Evolutionary conservation across 805 yeast genomes (phyloP), one percentile per base, ranked within the genome.

Genomic region (Schwanniomyces polymorphus): DNA sequence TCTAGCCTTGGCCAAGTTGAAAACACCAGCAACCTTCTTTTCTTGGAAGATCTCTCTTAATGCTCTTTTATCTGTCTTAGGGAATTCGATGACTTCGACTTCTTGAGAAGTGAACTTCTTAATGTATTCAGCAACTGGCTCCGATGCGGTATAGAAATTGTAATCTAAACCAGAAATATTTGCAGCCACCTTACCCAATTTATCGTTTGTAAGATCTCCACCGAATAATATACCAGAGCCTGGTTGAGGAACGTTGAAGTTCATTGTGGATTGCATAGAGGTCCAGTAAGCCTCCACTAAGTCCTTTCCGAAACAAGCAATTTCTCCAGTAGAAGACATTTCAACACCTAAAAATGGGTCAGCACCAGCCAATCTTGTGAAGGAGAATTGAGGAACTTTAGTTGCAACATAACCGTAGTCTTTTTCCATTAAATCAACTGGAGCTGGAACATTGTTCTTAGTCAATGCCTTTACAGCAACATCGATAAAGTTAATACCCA

Each of bases 291-390:
- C 97, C 72, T 94, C 98, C 47, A 79, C 60, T 52, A 86, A 68
- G 68, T 89, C 86, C 52, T 76, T 76, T 59, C 99, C 99, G 65
- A 94, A 94, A 66, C 97, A 88, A 27, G 99, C 99, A 65, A 94
- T 88, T 75, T 94, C 99, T 70, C 99, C 99, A 44, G 99, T 94
- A 10, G 98, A 91, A 6, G 98, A 86, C 99, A 94, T 94, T 76
- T 94, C 99, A 56, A 94, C 99, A 54, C 99, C 99, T 64, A 94
- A 79, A 80, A 88, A 91, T 54, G 99, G 99, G 70, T 94, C 99
- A 43, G 99, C 99, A 56, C 99, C 99, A 16, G 98, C 97, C 62
- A 94, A 79, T 76, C 99, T 85, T 34, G 98, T 91, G 78, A 94
- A 94, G 7, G 98, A 92, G 73, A 94, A 94, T 75, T 94, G 99